These are phyloP conservation scores for Uronychia setigera DNA, from an alignment of 73 alveolate genomes.

Conservation along the genomic window DNA sequence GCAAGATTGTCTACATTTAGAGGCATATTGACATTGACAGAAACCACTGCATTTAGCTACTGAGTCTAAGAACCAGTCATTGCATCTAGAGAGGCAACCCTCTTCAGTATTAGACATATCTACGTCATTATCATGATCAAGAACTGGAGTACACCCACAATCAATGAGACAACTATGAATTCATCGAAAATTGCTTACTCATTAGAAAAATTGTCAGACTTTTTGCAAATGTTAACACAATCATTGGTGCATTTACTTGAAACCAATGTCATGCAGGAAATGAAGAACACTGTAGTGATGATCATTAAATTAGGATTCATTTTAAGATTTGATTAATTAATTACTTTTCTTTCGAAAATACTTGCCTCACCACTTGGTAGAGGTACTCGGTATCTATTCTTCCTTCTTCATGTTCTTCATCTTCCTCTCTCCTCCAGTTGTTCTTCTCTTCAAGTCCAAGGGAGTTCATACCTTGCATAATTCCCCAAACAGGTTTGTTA, in stretches of 20 bases:
- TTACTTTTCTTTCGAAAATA: not conserved
- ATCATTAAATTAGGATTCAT: not conserved
- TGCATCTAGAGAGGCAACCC: not conserved
- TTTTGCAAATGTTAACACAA: not conserved
- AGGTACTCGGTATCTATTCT: not conserved
- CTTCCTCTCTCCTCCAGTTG: not conserved
- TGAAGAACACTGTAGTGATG: not conserved
- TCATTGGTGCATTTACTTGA: not conserved
- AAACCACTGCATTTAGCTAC: not conserved
- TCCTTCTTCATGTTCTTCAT: not conserved
- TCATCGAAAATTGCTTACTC: not conserved
- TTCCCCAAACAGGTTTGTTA: no score
- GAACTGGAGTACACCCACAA: not conserved
- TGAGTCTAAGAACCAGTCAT: not conserved
- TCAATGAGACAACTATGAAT: not conserved
- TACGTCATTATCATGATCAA: not conserved
- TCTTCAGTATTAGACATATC: not conserved
- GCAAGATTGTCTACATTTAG: not conserved
- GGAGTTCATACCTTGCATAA: no score
- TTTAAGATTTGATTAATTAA: no score
- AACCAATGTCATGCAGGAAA: not conserved
- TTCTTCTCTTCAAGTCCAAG: not conserved
- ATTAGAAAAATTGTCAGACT: not conserved
- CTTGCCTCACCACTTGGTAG: no score
- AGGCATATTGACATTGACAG: not conserved